Conservation (phyloP, 2,329 filamentous ascomycete genomes). For the Cladosporium sp. region DNA sequence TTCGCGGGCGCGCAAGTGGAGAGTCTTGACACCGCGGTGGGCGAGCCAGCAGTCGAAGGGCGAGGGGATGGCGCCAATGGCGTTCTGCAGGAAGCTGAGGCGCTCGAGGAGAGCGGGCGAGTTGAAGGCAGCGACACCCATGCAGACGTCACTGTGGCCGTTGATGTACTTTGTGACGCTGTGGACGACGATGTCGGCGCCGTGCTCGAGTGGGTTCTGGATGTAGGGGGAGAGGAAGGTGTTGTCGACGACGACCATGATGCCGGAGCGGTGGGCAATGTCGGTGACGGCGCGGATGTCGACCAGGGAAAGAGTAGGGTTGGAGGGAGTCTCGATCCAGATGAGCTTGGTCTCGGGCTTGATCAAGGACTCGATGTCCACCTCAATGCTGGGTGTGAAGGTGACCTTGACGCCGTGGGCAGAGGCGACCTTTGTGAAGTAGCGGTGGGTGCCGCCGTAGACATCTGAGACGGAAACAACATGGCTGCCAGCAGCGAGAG, state of each 20-base stretch:
- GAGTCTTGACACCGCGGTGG: constrained; percentile 92
- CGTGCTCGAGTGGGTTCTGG: constrained; percentile 91
- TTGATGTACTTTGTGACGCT: constrained; percentile 99
- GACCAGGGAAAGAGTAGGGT: constrained; percentile 88
- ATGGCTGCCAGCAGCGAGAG: constrained; percentile 83
- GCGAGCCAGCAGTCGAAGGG: constrained; percentile 98
- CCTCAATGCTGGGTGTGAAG: constrained; percentile 88
- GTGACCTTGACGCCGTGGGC: constrained; percentile 93
- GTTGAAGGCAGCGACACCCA: constrained; percentile 97
- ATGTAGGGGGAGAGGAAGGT: constrained; percentile 96
- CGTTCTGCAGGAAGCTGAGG: constrained; percentile 90
- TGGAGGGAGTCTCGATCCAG: constrained; percentile 95
- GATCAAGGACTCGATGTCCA: constrained; percentile 81
- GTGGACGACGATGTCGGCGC: constrained; percentile 95
- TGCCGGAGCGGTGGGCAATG: constrained; percentile 79
- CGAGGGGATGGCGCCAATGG: constrained; percentile 90
- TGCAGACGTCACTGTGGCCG: constrained; percentile 91
- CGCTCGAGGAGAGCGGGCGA: constrained; percentile 71
- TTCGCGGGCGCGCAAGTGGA: constrained; percentile 86
- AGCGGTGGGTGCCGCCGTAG: constrained; percentile 95
- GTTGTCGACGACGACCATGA: constrained; percentile 98
- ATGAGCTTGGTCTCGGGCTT: constrained; percentile 85
- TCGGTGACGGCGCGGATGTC: constrained; percentile 84
- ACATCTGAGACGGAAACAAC: constrained; percentile 96
- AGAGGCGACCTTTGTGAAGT: constrained; percentile 96